Evolutionary conservation across 169 alveolate genomes (phyloP), one percentile per base, ranked within the genome.

Genomic region (Plasmodium inui): DNA sequence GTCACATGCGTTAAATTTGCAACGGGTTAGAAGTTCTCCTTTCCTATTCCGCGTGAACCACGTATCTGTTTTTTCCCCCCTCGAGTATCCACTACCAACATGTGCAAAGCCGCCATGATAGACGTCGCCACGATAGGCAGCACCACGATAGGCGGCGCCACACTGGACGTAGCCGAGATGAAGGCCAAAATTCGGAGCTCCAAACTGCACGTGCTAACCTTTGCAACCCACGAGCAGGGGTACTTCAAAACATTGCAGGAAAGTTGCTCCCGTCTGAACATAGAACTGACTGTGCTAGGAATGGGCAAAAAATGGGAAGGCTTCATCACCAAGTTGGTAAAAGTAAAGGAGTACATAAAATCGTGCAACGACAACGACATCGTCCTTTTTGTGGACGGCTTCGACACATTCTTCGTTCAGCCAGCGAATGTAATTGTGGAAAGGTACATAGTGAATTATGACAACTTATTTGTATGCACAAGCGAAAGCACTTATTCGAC

Each of bases 231-330:
- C 67, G 93, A 86, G 67, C 93, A 86, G 55, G 93, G 93, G 26
- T 86, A 86, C 70, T 86, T 86, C 32, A 86, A 70, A 50, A 86
- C 93, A 32, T 37, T 86, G 61, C 37, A 86, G 81, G 93, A 86
- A 55, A 86, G 93, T 44, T 86, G 93, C 67, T 74, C 76, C n/a
- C 55, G 44, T n/a, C 32, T 86, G 32, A 86, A 86, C 67, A 86
- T 86, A 46, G 44, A 86, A 19, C 80, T 86, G 46, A 22, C 55
- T 32, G 83, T 86, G 22, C 44, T 86, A 74, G 93, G 93, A 32
- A 74, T 73, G 93, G 93, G 93, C 19, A 76, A 74, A 19, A 86
- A 86, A 76, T 86, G 93, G 93, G 82, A 76, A 86, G 93, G 93
- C n/a, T 86, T 86, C 80, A 86, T 86, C 8, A 50, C 46, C 17